Base-by-base conservation (phyloP, 257 asterid genomes). In the Solanum pimpinellifolium region DNA sequence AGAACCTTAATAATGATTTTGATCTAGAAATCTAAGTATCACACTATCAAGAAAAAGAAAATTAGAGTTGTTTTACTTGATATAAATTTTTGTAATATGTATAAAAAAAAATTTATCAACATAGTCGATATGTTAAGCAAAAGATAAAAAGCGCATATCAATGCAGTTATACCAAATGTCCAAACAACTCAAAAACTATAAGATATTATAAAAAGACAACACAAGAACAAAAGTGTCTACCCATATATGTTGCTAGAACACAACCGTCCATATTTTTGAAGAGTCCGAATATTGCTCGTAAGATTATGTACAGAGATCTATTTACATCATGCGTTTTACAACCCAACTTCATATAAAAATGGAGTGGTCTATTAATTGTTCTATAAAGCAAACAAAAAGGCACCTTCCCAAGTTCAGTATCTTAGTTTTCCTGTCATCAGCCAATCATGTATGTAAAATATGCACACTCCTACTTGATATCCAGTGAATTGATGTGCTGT, bases 351-450 rank as follows among this genome's bases (percentile, higher is more conserved):
- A 70, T 4, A 33, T 35, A 21, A 85, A 70, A 46, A 69, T 81
- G 85, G 85, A 81, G 85, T 81, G 69, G 46, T 81, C 44, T 81
- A 81, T 44, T 49, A 81, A 11, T 47, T 49, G 69, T 47, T 81
- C 85, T 49, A 31, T 49, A 27, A 81, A 81, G 39, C 70, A 81
- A 31, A 49, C 31, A 49, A 49, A 59, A 49, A 81, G 46, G 21
- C 20, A 31, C 31, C 21, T 52, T 49, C 69, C 46, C 85, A 20
- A 49, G 46, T 81, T 47, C 31, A 49, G 70, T 81, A 81, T 31
- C 70, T 81, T 81, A 81, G 85, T 81, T 81, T 81, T 81, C 70
- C 85, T 81, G 20, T 81, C 70, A 81, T 49, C 85, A 81, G 70
- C 69, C 85, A 81, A 49, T 49, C 70, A n/a, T 49, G 46, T 81